Percentiles rank a stretch among this genome's conserved stretches.
phyloP scores from a whole-genome alignment of 176 grass and related monocot genomes.

The Saccharum spontaneum region DNA sequence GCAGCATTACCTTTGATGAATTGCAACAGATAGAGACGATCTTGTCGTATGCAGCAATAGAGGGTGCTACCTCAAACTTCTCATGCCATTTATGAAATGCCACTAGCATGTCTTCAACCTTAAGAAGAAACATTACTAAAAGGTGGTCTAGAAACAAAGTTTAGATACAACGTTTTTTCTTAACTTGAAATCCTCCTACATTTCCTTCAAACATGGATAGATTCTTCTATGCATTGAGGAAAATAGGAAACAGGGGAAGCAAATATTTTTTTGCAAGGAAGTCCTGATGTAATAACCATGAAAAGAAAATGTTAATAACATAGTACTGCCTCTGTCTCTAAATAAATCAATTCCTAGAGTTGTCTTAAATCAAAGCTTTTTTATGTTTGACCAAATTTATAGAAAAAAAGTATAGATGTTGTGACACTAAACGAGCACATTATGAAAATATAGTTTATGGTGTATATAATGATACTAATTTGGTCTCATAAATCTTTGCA shows the following conservation, averaged over 20 bases:
- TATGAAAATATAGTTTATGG: no score
- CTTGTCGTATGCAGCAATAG: constrained; percentile 57
- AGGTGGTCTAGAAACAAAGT: constrained; percentile 7
- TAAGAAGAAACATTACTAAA: constrained; percentile 37
- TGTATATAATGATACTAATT: no score
- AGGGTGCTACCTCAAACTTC: constrained; percentile 59
- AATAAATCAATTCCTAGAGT: not conserved
- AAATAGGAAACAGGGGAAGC: not conserved
- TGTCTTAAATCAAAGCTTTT: not conserved
- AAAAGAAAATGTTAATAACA: not conserved
- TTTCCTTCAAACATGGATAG: not conserved
- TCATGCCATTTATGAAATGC: constrained; percentile 67
- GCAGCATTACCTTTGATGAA: constrained; percentile 55
- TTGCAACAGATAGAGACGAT: constrained; percentile 66
- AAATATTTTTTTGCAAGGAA: not conserved
- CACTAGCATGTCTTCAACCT: constrained; percentile 74
- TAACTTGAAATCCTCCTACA: constrained; percentile 30
- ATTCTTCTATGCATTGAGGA: not conserved
- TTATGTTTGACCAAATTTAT: not conserved
- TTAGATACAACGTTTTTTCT: constrained; percentile 18
- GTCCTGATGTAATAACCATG: constrained; percentile 9
- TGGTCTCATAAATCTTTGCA: no score
- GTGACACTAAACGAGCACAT: not conserved
- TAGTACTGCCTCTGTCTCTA: not conserved
- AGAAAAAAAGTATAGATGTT: not conserved